phyloP scores from a whole-genome alignment of 2,329 filamentous ascomycete species.

The Cordyceps militaris region DNA sequence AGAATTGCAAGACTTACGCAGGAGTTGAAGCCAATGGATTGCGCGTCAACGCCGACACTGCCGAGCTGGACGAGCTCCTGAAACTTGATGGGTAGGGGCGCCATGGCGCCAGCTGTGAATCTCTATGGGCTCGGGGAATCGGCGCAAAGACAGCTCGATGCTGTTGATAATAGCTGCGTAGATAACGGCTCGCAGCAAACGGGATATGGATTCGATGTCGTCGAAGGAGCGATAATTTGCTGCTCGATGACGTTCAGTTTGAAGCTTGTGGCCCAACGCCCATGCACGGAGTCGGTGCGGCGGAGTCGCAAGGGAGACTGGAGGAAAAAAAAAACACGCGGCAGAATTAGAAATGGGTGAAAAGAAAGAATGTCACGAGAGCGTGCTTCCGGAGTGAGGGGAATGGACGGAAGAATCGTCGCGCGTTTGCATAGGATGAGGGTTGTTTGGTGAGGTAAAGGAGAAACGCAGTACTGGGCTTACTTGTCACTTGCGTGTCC shows the following conservation, averaged over 20 bases:
- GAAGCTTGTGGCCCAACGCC: conserved; percentile 12
- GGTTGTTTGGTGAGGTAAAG: conserved; percentile 13
- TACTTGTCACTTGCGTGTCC: conserved; percentile 13
- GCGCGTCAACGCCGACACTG: conserved; percentile 39
- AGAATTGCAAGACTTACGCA: conserved; percentile 49
- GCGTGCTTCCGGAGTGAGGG: conserved; percentile 5
- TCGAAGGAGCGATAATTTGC: neutral
- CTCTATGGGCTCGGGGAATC: conserved; percentile 10
- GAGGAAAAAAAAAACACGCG: neutral
- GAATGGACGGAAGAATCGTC: conserved; percentile 14
- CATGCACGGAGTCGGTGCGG: conserved; percentile 9
- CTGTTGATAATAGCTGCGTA: conserved; percentile 9
- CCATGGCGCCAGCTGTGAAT: conserved; percentile 37
- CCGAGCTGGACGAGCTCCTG: conserved; percentile 74
- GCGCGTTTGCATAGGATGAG: conserved; percentile 10
- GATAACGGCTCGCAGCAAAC: neutral
- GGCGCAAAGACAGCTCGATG: neutral
- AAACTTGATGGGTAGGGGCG: conserved; percentile 84
- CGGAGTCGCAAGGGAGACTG: conserved; percentile 1
- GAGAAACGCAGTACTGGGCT: conserved; percentile 8
- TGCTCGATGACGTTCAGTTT: conserved; percentile 12
- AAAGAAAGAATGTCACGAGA: conserved; percentile 6
- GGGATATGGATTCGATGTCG: neutral
- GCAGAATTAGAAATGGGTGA: neutral
- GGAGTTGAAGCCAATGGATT: conserved; percentile 68